Base-by-base conservation (phyloP, 306 rosid species). In the Spatholobus suberectus region DNA sequence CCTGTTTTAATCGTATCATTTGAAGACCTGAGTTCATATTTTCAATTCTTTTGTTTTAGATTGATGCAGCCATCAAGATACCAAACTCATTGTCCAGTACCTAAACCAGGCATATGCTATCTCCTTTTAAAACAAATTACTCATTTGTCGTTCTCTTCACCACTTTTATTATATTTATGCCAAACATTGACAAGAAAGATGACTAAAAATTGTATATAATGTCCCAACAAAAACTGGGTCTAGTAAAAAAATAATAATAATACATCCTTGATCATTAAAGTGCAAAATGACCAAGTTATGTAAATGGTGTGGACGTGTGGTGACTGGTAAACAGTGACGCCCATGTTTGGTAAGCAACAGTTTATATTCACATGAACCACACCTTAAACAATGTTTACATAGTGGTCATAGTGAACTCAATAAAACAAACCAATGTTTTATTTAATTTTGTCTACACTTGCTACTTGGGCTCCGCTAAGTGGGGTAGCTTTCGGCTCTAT, bases 61-160 rank as follows among this genome's bases (percentile, higher is more conserved):
- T 79, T 55, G 58, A 65, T 49, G n/a, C 70, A n/a, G 41, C 62
- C 68, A 63, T 49, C 20, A 8, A 83, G 69, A 38, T 71, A 37
- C 17, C 43, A 40, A 65, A 73, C 26, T 27, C 40, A 65, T 73
- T 46, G 65, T 73, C 44, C 71, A 41, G 57, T 18, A 51, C 70
- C 49, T 24, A 58, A 34, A 71, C 13, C 62, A 40, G 75, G 62
- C 57, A 49, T 43, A 37, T 77, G 54, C 54, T 44, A 12, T 18
- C 41, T n/a, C n/a, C n/a, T n/a, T n/a, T n/a, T n/a, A n/a, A n/a
- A n/a, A n/a, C n/a, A n/a, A n/a, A n/a, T n/a, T n/a, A n/a, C n/a
- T n/a, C n/a, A n/a, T n/a, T n/a, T n/a, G n/a, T n/a, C n/a, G n/a
- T n/a, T n/a, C n/a, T 51, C 66, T 23, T 66, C 73, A 5, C 67